phyloP scores from a whole-genome alignment of 1,284 basidiomycete species.

The Cutaneotrichosporon mucoides region DNA sequence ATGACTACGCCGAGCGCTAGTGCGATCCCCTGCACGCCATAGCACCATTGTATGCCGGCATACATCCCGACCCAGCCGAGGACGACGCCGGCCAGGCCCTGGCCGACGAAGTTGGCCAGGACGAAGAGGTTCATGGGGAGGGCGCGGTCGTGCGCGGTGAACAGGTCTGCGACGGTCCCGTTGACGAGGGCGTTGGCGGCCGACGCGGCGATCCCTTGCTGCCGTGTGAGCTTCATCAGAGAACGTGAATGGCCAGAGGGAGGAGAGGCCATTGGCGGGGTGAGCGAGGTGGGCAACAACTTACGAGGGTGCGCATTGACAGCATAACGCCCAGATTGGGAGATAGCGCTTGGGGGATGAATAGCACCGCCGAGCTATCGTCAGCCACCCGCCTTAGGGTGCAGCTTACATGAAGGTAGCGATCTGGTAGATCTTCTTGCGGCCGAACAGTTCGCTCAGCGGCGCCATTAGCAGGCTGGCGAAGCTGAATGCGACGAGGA shows the following conservation, averaged over 20 bases:
- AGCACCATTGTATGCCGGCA: constrained; percentile 37
- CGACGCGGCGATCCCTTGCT: constrained; percentile 36
- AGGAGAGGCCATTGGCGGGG: no score
- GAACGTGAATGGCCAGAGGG: no score
- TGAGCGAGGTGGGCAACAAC: no score
- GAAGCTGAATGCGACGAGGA: constrained; percentile 33
- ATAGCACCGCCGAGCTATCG: constrained; percentile 26
- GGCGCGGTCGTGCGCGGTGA: constrained; percentile 41
- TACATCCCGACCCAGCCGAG: constrained; percentile 33
- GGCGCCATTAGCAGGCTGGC: constrained; percentile 40
- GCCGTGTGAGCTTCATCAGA: no score
- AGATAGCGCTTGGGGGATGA: constrained; percentile 32
- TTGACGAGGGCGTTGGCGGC: constrained; percentile 44
- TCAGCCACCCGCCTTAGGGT: background rate
- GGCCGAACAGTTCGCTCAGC: constrained; percentile 36
- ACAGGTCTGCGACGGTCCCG: constrained; percentile 47
- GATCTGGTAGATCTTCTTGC: constrained; percentile 38
- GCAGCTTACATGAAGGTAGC: constrained; percentile 10
- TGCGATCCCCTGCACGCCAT: constrained; percentile 37
- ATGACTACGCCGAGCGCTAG: constrained; percentile 29
- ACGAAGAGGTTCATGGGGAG: constrained; percentile 49
- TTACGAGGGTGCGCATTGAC: background rate
- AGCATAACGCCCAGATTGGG: constrained; percentile 10
- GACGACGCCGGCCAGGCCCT: constrained; percentile 30
- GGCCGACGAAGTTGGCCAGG: constrained; percentile 44